Evolutionary conservation across 208 protist genomes (phyloP), one percentile per base, ranked within the genome.

Genomic region (Leishmania mexicana): DNA sequence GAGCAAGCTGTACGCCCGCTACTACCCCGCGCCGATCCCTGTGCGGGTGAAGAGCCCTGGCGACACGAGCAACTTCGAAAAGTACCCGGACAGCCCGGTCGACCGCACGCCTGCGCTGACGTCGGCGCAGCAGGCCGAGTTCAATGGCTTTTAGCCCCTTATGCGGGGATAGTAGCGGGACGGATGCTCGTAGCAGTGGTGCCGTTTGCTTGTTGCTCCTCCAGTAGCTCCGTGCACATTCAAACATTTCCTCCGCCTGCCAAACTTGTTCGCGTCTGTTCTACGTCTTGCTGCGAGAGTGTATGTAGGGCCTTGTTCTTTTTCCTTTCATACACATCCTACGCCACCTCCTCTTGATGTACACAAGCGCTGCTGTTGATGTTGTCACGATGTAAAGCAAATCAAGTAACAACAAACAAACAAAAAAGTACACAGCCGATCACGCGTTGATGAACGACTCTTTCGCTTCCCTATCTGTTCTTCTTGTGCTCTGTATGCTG

Each of bases 1-100:
- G 94, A 90, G 95, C 47, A 93, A 95, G 80, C 84, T 97, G 75
- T 95, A 92, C 75, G 82, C 86, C 58, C 90, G 93, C 77, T 88
- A 96, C 76, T 95, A 95, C 78, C 92, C 91, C 42, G 92, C 94
- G 49, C 94, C 94, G 64, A 97, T 96, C 73, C 89, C 92, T 49
- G 90, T 97, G 71, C 93, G 93, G 84, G 87, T 92, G 81, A 88
- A 87, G 77, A 93, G 83, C 77, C 71, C 91, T n/a, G 94, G 92
- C 60, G 94, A 97, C 79, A 95, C 93, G 76, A 96, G 93, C 84
- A 96, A 97, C 87, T 97, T 97, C 83, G 95, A 96, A 84, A 85
- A 88, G 79, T 97, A 96, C 85, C 92, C 95, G 68, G 93, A 97
- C 64, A 96, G 91, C 76, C 85, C 87, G 10, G 92, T 94, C 51